phyloP scores from a whole-genome alignment of 352 stramenopile species.

The Phytopythium aichiense region DNA sequence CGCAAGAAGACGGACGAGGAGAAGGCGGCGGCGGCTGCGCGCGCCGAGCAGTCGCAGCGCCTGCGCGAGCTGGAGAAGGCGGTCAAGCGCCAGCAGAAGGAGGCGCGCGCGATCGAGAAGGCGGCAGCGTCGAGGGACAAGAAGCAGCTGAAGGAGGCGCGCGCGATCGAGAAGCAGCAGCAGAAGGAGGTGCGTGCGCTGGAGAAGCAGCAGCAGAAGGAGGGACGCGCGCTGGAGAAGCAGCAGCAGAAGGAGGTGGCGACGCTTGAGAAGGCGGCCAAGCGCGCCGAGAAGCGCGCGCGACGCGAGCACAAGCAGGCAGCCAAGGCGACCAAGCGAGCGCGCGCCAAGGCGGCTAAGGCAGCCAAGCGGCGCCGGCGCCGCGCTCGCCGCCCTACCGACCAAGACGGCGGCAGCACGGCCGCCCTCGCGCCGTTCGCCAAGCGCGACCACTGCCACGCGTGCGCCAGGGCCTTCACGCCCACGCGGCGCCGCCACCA shows the following conservation, averaged over 20 bases:
- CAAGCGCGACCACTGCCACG: slow-evolving; percentile 29
- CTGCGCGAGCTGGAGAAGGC: slow-evolving; percentile 23
- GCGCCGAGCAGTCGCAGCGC: slow-evolving; percentile 1
- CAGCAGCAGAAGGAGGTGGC: slow-evolving; percentile 6
- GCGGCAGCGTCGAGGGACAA: slow-evolving; percentile 6
- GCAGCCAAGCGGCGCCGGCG: slow-evolving; percentile 16
- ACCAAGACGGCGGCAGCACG: neutral
- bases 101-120: slow-evolving; percentile 20
- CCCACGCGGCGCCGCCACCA: slow-evolving; percentile 43
- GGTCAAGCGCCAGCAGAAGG: slow-evolving; percentile 20
- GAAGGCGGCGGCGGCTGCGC: slow-evolving; percentile 14
- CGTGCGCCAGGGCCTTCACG: slow-evolving; percentile 41
- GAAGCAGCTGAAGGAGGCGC: neutral
- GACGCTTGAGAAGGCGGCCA: slow-evolving; percentile 12
- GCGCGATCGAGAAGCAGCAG: slow-evolving; percentile 12
- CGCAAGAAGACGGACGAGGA: slow-evolving; percentile 20
- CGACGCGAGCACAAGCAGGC: slow-evolving; percentile 10
- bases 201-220: slow-evolving; percentile 14
- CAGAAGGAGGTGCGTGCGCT: slow-evolving; percentile 14
- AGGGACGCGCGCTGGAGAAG: slow-evolving; percentile 7
- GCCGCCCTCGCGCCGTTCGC: slow-evolving; percentile 14
- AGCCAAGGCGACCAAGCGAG: slow-evolving; percentile 5
- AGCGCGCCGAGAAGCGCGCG: slow-evolving; percentile 10
- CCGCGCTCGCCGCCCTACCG: slow-evolving; percentile 1
- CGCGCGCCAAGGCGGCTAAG: slow-evolving; percentile 15